Base-by-base conservation (phyloP, 306 rosid genomes). In the Prosopis cineraria region DNA sequence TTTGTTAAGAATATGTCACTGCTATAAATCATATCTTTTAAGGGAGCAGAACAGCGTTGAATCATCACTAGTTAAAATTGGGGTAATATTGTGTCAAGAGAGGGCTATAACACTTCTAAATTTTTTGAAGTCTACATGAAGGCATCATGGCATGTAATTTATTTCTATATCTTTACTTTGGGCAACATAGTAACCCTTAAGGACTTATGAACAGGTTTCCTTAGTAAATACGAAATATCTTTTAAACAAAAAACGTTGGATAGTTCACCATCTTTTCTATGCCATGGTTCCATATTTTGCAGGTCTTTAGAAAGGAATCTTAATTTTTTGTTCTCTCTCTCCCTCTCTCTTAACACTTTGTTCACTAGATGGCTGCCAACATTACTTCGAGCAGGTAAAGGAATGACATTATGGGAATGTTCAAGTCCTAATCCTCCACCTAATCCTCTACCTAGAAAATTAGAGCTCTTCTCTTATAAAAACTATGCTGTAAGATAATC, bases 351-450 rank as follows among this genome's bases (percentile, higher is more conserved):
- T 86, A 91, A 97, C 86, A 93, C 98, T 79, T 63, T 91, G 73
- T 70, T 93, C 76, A 90, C 98, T 44, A 96, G 98, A 78, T 93
- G 98, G 98, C 72, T 93, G 87, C 98, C 98, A 10, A 91, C 96
- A 36, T 41, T 93, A 82, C 81, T 93, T 29, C 84, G 98, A 80
- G 96, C 96, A 14, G 98, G 98, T 19, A 89, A 97, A 85, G 97
- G 98, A 84, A 87, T 93, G 98, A 81, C 97, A 36, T 81, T 89
- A 37, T 94, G 97, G 98, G 93, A 85, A 75, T 69, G 83, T 78
- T 89, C 91, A 11, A 82, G 56, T 19, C 78, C 70, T 73, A 90
- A 90, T 45, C 76, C 89, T 76, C 94, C 96, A 60, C n/a, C n/a
- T n/a, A n/a, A n/a, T n/a, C n/a, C n/a, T n/a, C n/a, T n/a, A n/a